Percentiles rank a stretch among this genome's conserved stretches.
Conservation (phyloP, 768 basidiomycete species). For the Macrocybe gigantea region DNA sequence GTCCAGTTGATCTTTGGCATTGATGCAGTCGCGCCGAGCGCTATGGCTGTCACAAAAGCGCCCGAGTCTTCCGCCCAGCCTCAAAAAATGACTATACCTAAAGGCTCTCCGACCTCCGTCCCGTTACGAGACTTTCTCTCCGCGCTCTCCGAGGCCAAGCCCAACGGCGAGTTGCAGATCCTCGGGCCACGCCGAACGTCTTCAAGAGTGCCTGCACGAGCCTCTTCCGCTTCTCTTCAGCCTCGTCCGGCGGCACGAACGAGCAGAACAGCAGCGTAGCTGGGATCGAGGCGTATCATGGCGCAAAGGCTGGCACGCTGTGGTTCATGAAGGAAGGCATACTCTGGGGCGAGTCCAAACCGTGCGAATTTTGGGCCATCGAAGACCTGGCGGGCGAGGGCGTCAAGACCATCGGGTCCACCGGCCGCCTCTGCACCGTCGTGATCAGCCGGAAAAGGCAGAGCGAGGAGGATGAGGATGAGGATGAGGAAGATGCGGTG, state of each 20-base stretch:
- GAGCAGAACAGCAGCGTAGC: conserved; percentile 42
- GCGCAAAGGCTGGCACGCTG: conserved; percentile 64
- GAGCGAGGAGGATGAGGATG: conserved; percentile 10
- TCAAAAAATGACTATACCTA: conserved; percentile 26
- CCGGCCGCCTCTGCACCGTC: conserved; percentile 64
- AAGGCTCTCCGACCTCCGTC: conserved; percentile 49
- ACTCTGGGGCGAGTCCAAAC: conserved; percentile 71
- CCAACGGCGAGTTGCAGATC: conserved; percentile 20
- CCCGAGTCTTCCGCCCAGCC: conserved; percentile 21
- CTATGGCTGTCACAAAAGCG: conserved; percentile 34
- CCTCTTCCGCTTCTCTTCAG: conserved; percentile 1
- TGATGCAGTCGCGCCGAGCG: conserved; percentile 46
- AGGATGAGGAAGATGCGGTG: conserved; percentile 24
- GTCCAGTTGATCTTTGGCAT: conserved; percentile 67
- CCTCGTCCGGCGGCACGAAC: conserved; percentile 19
- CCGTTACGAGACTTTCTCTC: conserved; percentile 47
- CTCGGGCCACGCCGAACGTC: conserved; percentile 42
- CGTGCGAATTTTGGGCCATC: conserved; percentile 72
- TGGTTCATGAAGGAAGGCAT: conserved; percentile 69
- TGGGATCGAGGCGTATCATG: conserved; percentile 63
- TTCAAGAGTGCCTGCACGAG: conserved; percentile 53
- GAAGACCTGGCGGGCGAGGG: conserved; percentile 51
- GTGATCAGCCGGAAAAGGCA: conserved; percentile 35
- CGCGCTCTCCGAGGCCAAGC: conserved; percentile 22
- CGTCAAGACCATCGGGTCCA: conserved; percentile 51